phyloP scores from a whole-genome alignment of 257 asterid genomes.

The Solanum infundibuliforme region DNA sequence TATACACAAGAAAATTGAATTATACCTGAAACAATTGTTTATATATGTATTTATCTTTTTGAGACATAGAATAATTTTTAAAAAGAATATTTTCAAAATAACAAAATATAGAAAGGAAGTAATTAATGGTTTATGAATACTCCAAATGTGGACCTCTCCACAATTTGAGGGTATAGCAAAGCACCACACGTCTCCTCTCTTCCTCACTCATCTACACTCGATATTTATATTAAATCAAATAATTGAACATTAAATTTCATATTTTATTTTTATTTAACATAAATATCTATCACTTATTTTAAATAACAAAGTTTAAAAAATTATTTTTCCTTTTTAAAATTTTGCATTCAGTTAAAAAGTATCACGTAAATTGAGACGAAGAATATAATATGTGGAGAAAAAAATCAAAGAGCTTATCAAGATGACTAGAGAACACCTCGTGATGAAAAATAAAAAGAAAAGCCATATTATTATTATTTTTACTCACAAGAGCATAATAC shows the following conservation, averaged over 20 bases:
- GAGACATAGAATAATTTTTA: not conserved
- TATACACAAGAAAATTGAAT: not conserved
- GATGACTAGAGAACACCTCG: not conserved
- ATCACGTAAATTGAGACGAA: not conserved
- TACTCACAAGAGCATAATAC: not conserved
- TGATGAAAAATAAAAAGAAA: not conserved
- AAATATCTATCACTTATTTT: not conserved
- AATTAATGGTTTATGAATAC: not conserved
- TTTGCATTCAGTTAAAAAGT: fast-evolving
- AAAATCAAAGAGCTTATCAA: not conserved
- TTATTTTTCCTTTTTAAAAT: fast-evolving
- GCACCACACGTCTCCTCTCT: not conserved
- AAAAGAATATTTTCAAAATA: not conserved
- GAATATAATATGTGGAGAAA: not conserved
- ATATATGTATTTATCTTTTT: not conserved
- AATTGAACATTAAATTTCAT: fast-evolving
- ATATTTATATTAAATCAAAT: not conserved
- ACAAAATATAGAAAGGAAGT: not conserved
- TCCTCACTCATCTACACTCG: not conserved
- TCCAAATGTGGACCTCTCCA: not conserved
- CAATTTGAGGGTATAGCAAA: not conserved
- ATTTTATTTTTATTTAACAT: not conserved
- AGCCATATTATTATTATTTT: not conserved
- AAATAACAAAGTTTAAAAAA: not conserved
- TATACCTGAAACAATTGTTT: not conserved